phyloP scores from a whole-genome alignment of 2,329 filamentous ascomycete genomes.

The Sarocladiaceae sp. region DNA sequence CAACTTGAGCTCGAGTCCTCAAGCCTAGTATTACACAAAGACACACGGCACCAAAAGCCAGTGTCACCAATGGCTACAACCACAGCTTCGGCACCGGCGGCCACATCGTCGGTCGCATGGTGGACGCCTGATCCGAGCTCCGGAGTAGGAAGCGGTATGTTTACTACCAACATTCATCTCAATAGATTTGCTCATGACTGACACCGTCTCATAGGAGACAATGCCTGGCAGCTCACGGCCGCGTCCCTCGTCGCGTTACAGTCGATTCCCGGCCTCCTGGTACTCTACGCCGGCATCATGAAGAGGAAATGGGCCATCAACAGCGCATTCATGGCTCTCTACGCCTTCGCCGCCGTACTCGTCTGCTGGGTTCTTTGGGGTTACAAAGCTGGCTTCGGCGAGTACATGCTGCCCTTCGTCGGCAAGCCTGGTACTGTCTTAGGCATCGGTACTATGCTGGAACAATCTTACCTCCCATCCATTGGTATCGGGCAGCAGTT shows the following conservation, averaged over 20 bases:
- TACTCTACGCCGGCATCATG: slow-evolving; percentile 13
- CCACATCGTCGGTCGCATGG: background rate
- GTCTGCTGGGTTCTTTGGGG: slow-evolving; percentile 14
- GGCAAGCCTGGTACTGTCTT: slow-evolving; percentile 13
- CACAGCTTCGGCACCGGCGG: background rate
- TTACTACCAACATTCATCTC: background rate
- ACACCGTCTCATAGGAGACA: slow-evolving; percentile 10
- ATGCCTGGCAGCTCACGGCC: slow-evolving; percentile 14
- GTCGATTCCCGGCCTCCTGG: slow-evolving; percentile 13
- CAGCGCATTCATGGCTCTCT: slow-evolving; percentile 15
- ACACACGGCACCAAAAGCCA: no score
- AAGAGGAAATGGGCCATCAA: slow-evolving; percentile 15
- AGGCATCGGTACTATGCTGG: slow-evolving; percentile 12
- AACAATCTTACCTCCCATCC: slow-evolving; percentile 12
- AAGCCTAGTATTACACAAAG: no score
- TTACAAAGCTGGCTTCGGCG: slow-evolving; percentile 14
- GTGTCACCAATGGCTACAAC: slow-evolving; percentile 7
- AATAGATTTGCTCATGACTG: background rate
- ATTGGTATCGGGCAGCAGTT: slow-evolving; percentile 14
- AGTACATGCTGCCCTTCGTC: slow-evolving; percentile 13
- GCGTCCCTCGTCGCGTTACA: slow-evolving; percentile 14
- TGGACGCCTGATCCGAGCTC: slow-evolving; percentile 2
- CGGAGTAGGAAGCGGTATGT: slow-evolving; percentile 3
- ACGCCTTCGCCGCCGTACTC: slow-evolving; percentile 13
- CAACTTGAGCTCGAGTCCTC: no score